Evolutionary conservation across 371 early-diverging fungal genomes (phyloP).

Genomic region (Mucor irregularis): DNA sequence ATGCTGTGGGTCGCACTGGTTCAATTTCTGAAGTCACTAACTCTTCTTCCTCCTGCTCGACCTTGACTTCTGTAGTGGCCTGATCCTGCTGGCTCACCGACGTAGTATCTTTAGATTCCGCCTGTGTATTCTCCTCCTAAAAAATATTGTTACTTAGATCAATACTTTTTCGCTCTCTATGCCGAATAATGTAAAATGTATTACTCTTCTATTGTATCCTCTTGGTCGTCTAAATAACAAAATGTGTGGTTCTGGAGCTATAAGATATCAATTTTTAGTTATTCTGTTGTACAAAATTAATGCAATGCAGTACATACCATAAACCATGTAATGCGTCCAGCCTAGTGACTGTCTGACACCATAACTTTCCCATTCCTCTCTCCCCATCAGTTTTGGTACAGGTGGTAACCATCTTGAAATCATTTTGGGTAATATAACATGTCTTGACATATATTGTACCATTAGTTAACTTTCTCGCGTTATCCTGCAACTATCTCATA

Average conservation of each 20-base stretch:
- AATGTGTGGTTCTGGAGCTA: constrained; percentile 86
- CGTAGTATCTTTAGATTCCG: too few species aligned
- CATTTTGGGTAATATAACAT: constrained; percentile 73
- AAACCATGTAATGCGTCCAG: constrained; percentile 88
- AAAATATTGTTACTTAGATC: too few species aligned
- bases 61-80: too few species aligned
- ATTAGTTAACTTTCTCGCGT: neutral
- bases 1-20: too few species aligned
- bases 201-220: constrained; percentile 44
- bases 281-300: neutral
- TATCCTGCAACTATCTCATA: neutral
- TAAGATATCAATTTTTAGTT: neutral
- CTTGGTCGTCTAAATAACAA: constrained; percentile 79
- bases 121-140: too few species aligned
- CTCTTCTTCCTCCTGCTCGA: too few species aligned
- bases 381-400: constrained; percentile 51
- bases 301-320: constrained; percentile 59
- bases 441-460: constrained; percentile 37
- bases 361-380: constrained; percentile 75
- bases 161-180: too few species aligned
- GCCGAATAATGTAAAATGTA: too few species aligned
- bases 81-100: too few species aligned
- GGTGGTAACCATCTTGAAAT: constrained; percentile 63
- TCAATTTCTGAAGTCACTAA: too few species aligned
- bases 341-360: constrained; percentile 84